Conservation (phyloP, 1,284 basidiomycete species). For the Tylopilus sp. region DNA sequence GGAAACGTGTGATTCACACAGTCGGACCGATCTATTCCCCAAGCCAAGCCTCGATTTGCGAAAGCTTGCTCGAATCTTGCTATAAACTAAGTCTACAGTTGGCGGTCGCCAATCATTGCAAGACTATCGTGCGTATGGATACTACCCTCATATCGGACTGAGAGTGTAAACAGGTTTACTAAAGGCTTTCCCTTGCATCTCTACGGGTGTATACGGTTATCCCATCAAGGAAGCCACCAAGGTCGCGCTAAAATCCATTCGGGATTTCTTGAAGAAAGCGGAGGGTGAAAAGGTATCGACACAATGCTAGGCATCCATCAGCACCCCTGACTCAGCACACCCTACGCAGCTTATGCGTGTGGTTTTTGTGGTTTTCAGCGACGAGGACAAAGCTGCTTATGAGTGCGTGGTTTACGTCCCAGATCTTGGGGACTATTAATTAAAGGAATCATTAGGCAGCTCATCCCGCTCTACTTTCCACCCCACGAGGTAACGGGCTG, state of each 20-base stretch:
- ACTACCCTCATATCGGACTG: background rate
- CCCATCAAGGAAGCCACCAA: slow-evolving; percentile 79
- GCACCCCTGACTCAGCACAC: slow-evolving; percentile 4
- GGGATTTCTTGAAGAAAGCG: slow-evolving; percentile 68
- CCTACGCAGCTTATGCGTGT: slow-evolving; percentile 76
- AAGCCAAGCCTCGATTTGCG: slow-evolving; percentile 57
- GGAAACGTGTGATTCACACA: slow-evolving; percentile 87
- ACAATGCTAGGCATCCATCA: slow-evolving; percentile 21
- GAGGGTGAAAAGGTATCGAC: slow-evolving; percentile 59
- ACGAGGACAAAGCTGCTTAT: slow-evolving; percentile 72
- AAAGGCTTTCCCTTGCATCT: slow-evolving; percentile 85
- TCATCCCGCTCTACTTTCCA: slow-evolving; percentile 72
- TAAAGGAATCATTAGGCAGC: slow-evolving; percentile 48
- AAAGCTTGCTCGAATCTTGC: slow-evolving; percentile 74
- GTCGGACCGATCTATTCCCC: slow-evolving; percentile 87
- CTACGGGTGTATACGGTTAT: slow-evolving; percentile 85
- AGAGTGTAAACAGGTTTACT: slow-evolving; percentile 2
- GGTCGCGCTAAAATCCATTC: slow-evolving; percentile 71
- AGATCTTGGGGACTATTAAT: background rate
- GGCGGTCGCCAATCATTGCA: slow-evolving; percentile 69
- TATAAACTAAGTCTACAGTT: slow-evolving; percentile 76
- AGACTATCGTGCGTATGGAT: slow-evolving; percentile 65
- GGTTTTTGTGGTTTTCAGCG: slow-evolving; percentile 78
- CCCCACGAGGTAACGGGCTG: slow-evolving; percentile 1
- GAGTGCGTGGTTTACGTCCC: slow-evolving; percentile 56